Conservation (phyloP, 495 filamentous ascomycete genomes). For the Penicillium coprophilum region DNA sequence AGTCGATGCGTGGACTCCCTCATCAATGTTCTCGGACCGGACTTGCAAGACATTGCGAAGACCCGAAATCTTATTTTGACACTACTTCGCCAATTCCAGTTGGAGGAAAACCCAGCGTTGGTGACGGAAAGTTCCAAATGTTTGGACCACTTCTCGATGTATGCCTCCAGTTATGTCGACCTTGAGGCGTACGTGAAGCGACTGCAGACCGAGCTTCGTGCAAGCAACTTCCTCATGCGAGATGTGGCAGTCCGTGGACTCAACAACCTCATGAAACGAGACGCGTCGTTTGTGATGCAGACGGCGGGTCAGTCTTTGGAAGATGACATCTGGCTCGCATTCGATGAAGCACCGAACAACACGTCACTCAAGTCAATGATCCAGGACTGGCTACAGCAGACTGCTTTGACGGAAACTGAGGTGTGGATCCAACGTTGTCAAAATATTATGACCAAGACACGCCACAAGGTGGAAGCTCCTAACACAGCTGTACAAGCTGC, state of each 20-base stretch:
- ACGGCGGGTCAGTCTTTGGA: slow-evolving; percentile 75
- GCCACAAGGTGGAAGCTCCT: slow-evolving; percentile 54
- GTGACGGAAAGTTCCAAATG: slow-evolving; percentile 78
- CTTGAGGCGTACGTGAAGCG: slow-evolving; percentile 79
- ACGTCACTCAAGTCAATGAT: slow-evolving; percentile 78
- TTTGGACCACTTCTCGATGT: slow-evolving; percentile 87
- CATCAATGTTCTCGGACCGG: slow-evolving; percentile 93
- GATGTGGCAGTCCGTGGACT: slow-evolving; percentile 84
- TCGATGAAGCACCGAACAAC: slow-evolving; percentile 74
- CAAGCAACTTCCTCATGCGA: slow-evolving; percentile 62
- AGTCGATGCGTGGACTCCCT: slow-evolving; percentile 89
- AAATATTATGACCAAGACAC: slow-evolving; percentile 82
- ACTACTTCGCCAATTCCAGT: slow-evolving; percentile 77
- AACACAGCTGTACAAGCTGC: slow-evolving; percentile 50
- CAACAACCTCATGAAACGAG: slow-evolving; percentile 91
- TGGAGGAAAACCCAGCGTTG: slow-evolving; percentile 71
- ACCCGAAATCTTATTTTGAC: slow-evolving; percentile 87
- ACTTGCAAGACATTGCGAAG: slow-evolving; percentile 91
- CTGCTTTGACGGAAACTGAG: slow-evolving; percentile 69
- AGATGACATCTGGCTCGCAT: slow-evolving; percentile 85
- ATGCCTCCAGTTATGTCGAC: slow-evolving; percentile 82
- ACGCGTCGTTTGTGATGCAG: slow-evolving; percentile 74
- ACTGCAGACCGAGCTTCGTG: slow-evolving; percentile 74
- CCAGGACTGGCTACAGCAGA: slow-evolving; percentile 88
- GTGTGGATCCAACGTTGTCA: slow-evolving; percentile 88